These are phyloP conservation scores for Hyaloscypha finlandica DNA, from an alignment of 495 filamentous ascomycete species.

Conservation along the genomic window DNA sequence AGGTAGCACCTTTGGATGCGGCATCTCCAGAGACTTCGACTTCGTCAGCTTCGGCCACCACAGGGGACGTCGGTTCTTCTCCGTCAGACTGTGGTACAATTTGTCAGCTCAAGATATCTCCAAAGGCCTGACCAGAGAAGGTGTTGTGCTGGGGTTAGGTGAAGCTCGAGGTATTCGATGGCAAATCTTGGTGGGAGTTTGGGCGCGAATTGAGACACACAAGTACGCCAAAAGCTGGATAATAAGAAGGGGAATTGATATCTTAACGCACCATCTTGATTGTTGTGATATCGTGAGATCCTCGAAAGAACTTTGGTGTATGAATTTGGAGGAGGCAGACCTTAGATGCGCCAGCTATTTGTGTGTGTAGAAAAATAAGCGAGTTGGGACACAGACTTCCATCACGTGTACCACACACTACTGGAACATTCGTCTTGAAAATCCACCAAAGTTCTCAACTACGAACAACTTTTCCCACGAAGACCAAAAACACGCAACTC, in stretches of 20 bases:
- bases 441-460: slow-evolving; percentile 1
- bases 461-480: slow-evolving; percentile 6
- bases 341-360: neutral
- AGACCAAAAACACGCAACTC: slow-evolving; percentile 12
- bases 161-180: slow-evolving; percentile 4
- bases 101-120: neutral
- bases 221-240: neutral
- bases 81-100: slow-evolving; percentile 54
- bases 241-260: neutral
- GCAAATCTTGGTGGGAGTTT: neutral
- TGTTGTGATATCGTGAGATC: slow-evolving; percentile 36
- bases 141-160: neutral
- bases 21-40: slow-evolving; percentile 90
- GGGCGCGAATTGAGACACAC: neutral
- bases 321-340: slow-evolving; percentile 1
- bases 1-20: slow-evolving; percentile 54
- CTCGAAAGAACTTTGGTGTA: slow-evolving; percentile 22
- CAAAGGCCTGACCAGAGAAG: neutral
- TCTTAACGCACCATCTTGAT: slow-evolving; percentile 54
- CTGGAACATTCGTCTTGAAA: neutral
- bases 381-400: neutral
- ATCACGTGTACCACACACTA: neutral
- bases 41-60: slow-evolving; percentile 75
- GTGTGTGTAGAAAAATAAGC: neutral
- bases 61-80: slow-evolving; percentile 67